These are phyloP conservation scores for Penstemon davidsonii DNA, from an alignment of 257 asterid species.

Conservation along the genomic window DNA sequence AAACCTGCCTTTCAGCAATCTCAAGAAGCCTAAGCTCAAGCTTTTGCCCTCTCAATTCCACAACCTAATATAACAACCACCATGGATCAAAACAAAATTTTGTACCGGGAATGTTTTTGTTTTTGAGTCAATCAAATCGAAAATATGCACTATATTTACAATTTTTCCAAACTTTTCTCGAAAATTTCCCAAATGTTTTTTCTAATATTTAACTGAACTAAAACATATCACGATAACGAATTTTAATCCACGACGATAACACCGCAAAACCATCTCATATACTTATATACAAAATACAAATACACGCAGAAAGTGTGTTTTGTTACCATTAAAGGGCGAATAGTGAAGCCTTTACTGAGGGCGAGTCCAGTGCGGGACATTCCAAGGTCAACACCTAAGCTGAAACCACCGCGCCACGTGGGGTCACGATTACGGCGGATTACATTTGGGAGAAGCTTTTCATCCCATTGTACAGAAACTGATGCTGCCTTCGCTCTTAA, in stretches of 20 bases:
- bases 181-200: too few species aligned
- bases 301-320: slow-evolving; percentile 15
- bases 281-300: slow-evolving; percentile 4
- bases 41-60: slow-evolving; percentile 84
- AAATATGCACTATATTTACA: too few species aligned
- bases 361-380: slow-evolving; percentile 83
- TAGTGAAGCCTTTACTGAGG: slow-evolving; percentile 77
- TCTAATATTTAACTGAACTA: too few species aligned
- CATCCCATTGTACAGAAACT: slow-evolving; percentile 40
- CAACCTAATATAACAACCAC: slow-evolving; percentile 43
- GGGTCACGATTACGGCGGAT: slow-evolving; percentile 59
- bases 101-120: not conserved
- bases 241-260: too few species aligned
- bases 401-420: slow-evolving; percentile 85
- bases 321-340: slow-evolving; percentile 75
- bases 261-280: not conserved
- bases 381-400: slow-evolving; percentile 89
- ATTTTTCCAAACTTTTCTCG: too few species aligned
- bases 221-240: too few species aligned
- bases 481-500: slow-evolving; percentile 22
- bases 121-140: too few species aligned
- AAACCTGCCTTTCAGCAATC: slow-evolving; percentile 74
- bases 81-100: slow-evolving; percentile 2
- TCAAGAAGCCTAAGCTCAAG: slow-evolving; percentile 74
- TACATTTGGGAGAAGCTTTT: slow-evolving; percentile 73